These are phyloP conservation scores for Candida sonorensis DNA, from an alignment of 805 yeast species.

Conservation along the genomic window DNA sequence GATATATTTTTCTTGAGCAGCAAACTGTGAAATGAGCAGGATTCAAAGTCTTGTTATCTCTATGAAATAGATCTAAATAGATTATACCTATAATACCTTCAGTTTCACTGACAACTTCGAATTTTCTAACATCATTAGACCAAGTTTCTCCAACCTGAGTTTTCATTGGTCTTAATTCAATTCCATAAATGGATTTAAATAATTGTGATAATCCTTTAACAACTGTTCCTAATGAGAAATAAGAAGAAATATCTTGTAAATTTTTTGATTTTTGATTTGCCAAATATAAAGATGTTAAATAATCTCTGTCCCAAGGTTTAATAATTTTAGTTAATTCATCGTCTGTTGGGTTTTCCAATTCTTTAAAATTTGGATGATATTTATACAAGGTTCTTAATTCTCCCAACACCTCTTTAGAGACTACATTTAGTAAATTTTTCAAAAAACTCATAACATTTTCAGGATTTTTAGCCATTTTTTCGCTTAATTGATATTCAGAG, in stretches of 20 bases:
- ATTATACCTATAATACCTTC: conserved; percentile 70
- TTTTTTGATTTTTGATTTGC: conserved; percentile 30
- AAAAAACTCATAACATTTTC: conserved; percentile 69
- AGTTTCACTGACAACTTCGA: conserved; percentile 63
- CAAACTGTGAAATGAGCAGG: conserved; percentile 97
- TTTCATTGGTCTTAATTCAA: conserved; percentile 61
- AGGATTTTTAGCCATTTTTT: conserved; percentile 85
- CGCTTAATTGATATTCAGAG: conserved; percentile 76
- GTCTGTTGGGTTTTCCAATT: conserved; percentile 22
- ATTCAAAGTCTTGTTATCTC: conserved; percentile 66
- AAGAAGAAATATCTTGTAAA: conserved; percentile 50
- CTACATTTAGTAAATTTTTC: conserved; percentile 45
- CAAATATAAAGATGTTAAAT: conserved; percentile 26
- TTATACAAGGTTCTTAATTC: conserved; percentile 50
- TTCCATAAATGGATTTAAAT: conserved; percentile 68
- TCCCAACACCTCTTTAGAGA: conserved; percentile 44
- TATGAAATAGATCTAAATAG: conserved; percentile 81
- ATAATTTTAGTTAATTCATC: conserved; percentile 40
- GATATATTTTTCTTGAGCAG: conserved; percentile 77
- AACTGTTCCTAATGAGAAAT: conserved; percentile 80
- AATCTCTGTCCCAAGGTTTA: conserved; percentile 93
- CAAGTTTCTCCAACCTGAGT: conserved; percentile 75
- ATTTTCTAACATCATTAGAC: conserved; percentile 77
- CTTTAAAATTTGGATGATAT: conserved; percentile 10
- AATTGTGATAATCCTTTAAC: conserved; percentile 74